Evolutionary conservation across 2,329 filamentous ascomycete genomes (phyloP), one percentile per base, ranked within the genome.

Genomic region (Cordyceps fumosorosea): DNA sequence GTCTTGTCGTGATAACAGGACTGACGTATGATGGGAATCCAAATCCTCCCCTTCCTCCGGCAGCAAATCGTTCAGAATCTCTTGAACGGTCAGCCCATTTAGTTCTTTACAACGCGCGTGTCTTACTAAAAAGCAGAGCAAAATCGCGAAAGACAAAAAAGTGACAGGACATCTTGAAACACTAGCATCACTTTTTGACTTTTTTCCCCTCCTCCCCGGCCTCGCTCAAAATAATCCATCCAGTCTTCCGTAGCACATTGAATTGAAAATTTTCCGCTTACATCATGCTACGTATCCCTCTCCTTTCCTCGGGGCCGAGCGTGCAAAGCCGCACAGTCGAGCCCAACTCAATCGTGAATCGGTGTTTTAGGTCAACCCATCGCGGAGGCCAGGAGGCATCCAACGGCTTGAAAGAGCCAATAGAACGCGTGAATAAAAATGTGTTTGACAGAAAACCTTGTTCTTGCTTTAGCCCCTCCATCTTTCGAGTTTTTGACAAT

Each of bases 181-280:
- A 60, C 48, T 60, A 60, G 57, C 57, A 60, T 52, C 57, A 60
- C 18, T 53, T 60, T 47, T 59, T 16, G 24, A 58, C 56, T 51
- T 51, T 58, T 22, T 3, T 29, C 7, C 12, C 34, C 12, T 37
- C 12, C 34, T 37, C 34, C 12, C 5, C 5, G 29, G 5, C 29
- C 34, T 47, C 54, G 32, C 34, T 18, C 56, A 18, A 22, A 26
- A 22, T 3, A 3, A 59, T 18, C 34, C 2, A n/a, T 52, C 24
- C 18, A 20, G 24, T 52, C n/a, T 52, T 20, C 10, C 34, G 12
- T 16, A 8, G 29, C 10, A 6, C 7, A 22, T 16, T 12, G 32
- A 8, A 47, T 5, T 6, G 3, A 29, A 29, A 29, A 29, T 5
- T 20, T 24, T 34, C 12, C 14, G 14, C 24, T 29, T 24, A 8